Percentiles rank a stretch among this genome's conserved stretches.
phyloP scores from a whole-genome alignment of 352 stramenopile species.

The Peronospora tabacina region DNA sequence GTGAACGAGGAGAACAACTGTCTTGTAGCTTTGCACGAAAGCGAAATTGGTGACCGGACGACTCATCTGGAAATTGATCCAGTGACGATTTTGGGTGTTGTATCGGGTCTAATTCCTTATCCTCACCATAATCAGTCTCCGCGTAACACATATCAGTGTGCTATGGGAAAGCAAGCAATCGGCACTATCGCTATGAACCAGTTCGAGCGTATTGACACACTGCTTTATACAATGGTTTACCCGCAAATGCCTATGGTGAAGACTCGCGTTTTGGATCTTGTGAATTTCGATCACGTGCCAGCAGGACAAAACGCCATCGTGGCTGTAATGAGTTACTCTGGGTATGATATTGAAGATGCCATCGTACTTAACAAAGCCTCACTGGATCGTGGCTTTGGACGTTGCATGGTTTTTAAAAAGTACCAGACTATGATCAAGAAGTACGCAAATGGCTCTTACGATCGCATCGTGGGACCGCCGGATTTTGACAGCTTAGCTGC shows the following conservation, averaged over 20 bases:
- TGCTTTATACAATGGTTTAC: constrained; percentile 99
- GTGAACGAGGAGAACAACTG: constrained; percentile 99
- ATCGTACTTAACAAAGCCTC: constrained; percentile 98
- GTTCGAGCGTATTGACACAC: constrained; percentile 97
- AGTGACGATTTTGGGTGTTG: constrained; percentile 97
- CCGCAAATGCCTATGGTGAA: constrained; percentile 99
- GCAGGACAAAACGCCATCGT: constrained; percentile 98
- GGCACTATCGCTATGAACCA: constrained; percentile 98
- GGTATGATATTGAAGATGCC: constrained; percentile 99
- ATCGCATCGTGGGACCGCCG: constrained; percentile 90
- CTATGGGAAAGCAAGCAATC: constrained; percentile 99
- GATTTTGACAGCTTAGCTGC: constrained; percentile 80
- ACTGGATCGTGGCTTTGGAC: constrained; percentile 95
- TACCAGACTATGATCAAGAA: constrained; percentile 95
- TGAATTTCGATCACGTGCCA: constrained; percentile 98
- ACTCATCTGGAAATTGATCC: constrained; percentile 99
- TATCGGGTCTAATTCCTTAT: constrained; percentile 97
- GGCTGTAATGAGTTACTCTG: constrained; percentile 99
- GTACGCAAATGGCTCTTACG: constrained; percentile 95
- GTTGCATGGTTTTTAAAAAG: constrained; percentile 98
- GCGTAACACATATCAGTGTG: constrained; percentile 99
- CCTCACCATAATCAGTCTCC: constrained; percentile 98
- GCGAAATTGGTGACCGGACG: constrained; percentile 84
- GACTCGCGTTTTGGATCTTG: constrained; percentile 95
- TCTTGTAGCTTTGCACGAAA: constrained; percentile 93